phyloP scores from a whole-genome alignment of 805 yeast species.

The Sugiyamaella chiloensis region DNA sequence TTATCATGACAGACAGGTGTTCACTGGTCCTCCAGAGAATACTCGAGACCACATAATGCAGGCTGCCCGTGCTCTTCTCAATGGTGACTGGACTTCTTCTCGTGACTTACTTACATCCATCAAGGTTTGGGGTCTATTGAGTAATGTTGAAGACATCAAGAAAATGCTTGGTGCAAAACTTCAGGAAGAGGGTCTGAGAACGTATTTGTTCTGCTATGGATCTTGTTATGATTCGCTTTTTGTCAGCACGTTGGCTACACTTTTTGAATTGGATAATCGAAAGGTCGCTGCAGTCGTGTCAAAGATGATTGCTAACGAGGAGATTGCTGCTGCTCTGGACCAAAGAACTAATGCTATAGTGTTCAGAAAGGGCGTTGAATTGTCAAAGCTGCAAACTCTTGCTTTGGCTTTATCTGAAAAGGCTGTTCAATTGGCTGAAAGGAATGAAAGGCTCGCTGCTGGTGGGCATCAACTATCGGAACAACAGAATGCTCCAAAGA shows the following conservation, averaged over 20 bases:
- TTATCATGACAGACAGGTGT: conserved; percentile 88
- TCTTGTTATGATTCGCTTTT: conserved; percentile 73
- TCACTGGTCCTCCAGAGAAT: conserved; percentile 97
- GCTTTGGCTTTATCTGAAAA: conserved; percentile 82
- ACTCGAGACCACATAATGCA: conserved; percentile 89
- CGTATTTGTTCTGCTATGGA: conserved; percentile 86
- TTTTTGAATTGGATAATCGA: conserved; percentile 60
- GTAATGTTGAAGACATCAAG: conserved; percentile 63
- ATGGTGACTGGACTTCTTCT: conserved; percentile 85
- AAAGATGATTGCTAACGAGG: conserved; percentile 74
- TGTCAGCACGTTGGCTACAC: conserved; percentile 55
- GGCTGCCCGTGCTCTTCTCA: conserved; percentile 83
- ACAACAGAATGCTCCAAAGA: conserved; percentile 6
- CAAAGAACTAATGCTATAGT: conserved; percentile 59
- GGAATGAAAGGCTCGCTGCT: conserved; percentile 78
- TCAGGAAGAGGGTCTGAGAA: conserved; percentile 86
- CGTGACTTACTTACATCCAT: conserved; percentile 68
- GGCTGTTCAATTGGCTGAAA: conserved; percentile 71
- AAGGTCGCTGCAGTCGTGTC: conserved; percentile 62
- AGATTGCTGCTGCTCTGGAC: conserved; percentile 71
- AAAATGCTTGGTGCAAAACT: conserved; percentile 68
- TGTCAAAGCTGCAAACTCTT: conserved; percentile 81
- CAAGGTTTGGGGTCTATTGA: conserved; percentile 81
- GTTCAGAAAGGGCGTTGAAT: conserved; percentile 73
- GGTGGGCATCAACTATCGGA: conserved; percentile 55